Conservation (phyloP, 2,329 filamentous ascomycete species). For the Arachnopeziza araneosa region DNA sequence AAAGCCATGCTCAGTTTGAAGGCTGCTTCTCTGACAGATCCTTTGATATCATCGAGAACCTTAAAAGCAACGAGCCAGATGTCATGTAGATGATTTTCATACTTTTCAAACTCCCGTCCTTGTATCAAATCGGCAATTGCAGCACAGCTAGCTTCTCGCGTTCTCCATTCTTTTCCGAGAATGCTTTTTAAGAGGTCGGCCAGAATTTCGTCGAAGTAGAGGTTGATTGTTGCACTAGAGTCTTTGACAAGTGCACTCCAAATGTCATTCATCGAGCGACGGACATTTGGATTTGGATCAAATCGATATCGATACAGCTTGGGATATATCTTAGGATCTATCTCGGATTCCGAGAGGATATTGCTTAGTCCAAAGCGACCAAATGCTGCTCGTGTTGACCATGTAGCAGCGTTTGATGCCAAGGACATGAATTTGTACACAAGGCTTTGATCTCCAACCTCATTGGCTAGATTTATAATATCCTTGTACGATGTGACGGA, state of each 20-base stretch:
- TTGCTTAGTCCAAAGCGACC: slow-evolving; percentile 88
- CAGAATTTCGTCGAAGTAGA: slow-evolving; percentile 85
- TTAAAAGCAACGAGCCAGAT: slow-evolving; percentile 86
- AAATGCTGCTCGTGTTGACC: slow-evolving; percentile 95
- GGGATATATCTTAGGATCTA: slow-evolving; percentile 91
- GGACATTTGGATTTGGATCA: slow-evolving; percentile 89
- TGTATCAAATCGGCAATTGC: slow-evolving; percentile 85
- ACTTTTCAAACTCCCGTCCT: slow-evolving; percentile 68
- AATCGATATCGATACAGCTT: slow-evolving; percentile 94
- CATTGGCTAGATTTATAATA: slow-evolving; percentile 90
- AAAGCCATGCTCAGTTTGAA: slow-evolving; percentile 76
- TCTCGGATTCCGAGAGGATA: slow-evolving; percentile 79
- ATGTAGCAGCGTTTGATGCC: slow-evolving; percentile 91
- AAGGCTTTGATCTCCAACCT: slow-evolving; percentile 92
- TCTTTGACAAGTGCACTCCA: slow-evolving; percentile 97
- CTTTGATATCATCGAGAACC: slow-evolving; percentile 94
- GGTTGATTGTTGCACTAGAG: slow-evolving; percentile 66
- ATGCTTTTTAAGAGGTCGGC: slow-evolving; percentile 81
- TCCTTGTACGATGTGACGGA: slow-evolving; percentile 96
- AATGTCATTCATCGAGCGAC: slow-evolving; percentile 94
- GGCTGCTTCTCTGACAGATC: slow-evolving; percentile 76
- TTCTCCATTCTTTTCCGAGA: slow-evolving; percentile 86
- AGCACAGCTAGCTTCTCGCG: slow-evolving; percentile 84
- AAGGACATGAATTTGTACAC: slow-evolving; percentile 99
- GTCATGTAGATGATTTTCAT: slow-evolving; percentile 76